Percentiles rank a stretch among this genome's conserved stretches.
phyloP scores from a whole-genome alignment of 208 protist genomes.

The Trypanosoma grayi region DNA sequence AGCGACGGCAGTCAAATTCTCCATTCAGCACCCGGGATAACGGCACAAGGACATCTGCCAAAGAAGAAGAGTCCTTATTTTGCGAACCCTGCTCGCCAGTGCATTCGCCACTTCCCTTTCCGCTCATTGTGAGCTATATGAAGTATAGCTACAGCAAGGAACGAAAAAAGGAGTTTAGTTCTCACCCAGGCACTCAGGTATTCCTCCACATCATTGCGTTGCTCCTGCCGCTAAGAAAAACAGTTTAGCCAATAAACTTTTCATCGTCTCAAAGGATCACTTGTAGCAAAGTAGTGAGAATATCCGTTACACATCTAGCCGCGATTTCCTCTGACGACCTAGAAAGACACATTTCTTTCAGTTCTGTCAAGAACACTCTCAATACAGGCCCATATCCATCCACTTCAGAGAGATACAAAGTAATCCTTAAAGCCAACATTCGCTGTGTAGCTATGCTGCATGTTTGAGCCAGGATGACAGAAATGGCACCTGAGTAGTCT shows the following conservation, averaged over 20 bases:
- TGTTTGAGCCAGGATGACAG: neutral
- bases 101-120: too few species aligned
- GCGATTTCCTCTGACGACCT: neutral
- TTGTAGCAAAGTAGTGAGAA: constrained; percentile 3
- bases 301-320: neutral
- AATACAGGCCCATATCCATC: neutral
- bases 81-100: neutral
- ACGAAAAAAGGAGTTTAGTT: too few species aligned
- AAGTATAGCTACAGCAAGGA: too few species aligned
- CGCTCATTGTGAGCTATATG: too few species aligned
- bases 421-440: constrained; percentile 4
- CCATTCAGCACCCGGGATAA: constrained; percentile 17
- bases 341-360: neutral
- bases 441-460: neutral
- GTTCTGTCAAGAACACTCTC: constrained; percentile 2
- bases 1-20: constrained; percentile 10
- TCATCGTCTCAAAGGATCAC: too few species aligned
- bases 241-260: too few species aligned
- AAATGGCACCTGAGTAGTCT: neutral
- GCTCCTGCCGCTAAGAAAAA: too few species aligned
- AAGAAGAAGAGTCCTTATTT: neutral
- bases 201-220: too few species aligned
- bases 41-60: constrained; percentile 20
- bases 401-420: neutral
- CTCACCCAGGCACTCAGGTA: too few species aligned